A percentile compares a stretch with the other conserved stretches of the same genome.
Evolutionary conservation across 1,284 basidiomycete genomes (phyloP).

Genomic region (Naganishia sp.): DNA sequence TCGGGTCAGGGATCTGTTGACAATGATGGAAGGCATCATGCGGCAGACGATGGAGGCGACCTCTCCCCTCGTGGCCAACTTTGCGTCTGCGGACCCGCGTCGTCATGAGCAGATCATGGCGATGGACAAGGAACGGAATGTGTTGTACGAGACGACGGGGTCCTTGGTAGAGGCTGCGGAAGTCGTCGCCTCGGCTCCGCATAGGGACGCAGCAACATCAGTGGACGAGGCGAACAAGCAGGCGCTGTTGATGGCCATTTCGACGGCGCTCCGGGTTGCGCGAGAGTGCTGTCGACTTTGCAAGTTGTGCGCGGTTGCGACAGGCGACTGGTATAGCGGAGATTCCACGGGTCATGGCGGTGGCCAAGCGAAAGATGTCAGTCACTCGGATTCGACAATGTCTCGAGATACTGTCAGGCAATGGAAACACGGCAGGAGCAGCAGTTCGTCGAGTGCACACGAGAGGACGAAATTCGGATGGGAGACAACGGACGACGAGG

Average conservation of each 20-base stretch:
- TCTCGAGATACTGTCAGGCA: conserved; percentile 31
- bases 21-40: conserved; percentile 87
- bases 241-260: conserved; percentile 75
- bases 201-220: conserved; percentile 46
- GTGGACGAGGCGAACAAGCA: conserved; percentile 80
- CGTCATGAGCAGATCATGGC: conserved; percentile 56
- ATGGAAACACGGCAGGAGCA: conserved; percentile 50
- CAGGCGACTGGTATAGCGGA: conserved; percentile 4
- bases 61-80: conserved; percentile 6
- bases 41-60: conserved; percentile 50
- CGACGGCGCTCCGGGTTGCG: conserved; percentile 79
- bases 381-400: neutral
- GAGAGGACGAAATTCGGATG: conserved; percentile 46
- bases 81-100: conserved; percentile 4
- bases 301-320: conserved; percentile 62
- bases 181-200: conserved; percentile 62
- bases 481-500: conserved; percentile 36
- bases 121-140: conserved; percentile 71
- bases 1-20: conserved; percentile 83
- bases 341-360: neutral
- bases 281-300: conserved; percentile 85
- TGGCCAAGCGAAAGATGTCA: neutral
- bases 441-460: conserved; percentile 56
- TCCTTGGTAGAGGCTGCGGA: conserved; percentile 84
- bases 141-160: conserved; percentile 80